These are phyloP conservation scores for Fusarium cicatricum DNA, from an alignment of 2,329 filamentous ascomycete genomes.

Conservation along the genomic window DNA sequence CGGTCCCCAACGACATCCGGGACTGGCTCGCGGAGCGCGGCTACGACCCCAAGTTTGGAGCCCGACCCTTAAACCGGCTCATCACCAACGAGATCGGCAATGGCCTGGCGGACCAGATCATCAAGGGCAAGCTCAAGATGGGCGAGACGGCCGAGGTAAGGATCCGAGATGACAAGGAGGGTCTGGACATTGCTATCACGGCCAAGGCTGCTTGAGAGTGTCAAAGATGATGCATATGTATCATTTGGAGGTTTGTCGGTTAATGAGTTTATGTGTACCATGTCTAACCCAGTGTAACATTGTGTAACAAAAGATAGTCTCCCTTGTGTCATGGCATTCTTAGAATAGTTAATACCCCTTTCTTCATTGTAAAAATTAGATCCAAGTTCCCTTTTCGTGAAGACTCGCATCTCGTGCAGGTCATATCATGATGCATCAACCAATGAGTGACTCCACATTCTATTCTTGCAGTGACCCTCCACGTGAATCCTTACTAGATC, in stretches of 20 bases:
- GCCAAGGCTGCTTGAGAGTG: conserved; percentile 27
- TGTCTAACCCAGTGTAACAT: conserved; percentile 20
- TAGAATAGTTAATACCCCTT: conserved; percentile 24
- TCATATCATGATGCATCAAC: conserved; percentile 9
- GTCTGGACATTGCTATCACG: conserved; percentile 58
- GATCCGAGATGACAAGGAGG: conserved; percentile 69
- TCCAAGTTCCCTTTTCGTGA: neutral
- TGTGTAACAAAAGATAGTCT: conserved; percentile 15
- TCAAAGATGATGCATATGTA: neutral
- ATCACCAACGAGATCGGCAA: conserved; percentile 93
- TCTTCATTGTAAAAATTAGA: neutral
- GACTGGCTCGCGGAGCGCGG: conserved; percentile 89
- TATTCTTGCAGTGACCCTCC: neutral
- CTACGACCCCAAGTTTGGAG: conserved; percentile 92
- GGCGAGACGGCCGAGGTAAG: conserved; percentile 77
- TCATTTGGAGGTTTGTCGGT: neutral
- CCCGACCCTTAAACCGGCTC: conserved; percentile 87
- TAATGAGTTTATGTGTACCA: conserved; percentile 40
- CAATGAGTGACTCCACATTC: conserved; percentile 1
- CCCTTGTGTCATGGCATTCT: conserved; percentile 14
- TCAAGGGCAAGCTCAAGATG: conserved; percentile 79
- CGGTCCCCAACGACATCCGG: conserved; percentile 75
- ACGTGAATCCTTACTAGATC: neutral
- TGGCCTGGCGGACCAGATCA: conserved; percentile 88
- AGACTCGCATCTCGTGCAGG: neutral